Percentiles rank a stretch among this genome's conserved stretches.
These are phyloP conservation scores for Cucumis melo DNA, from an alignment of 306 rosid genomes.

Conservation along the genomic window DNA sequence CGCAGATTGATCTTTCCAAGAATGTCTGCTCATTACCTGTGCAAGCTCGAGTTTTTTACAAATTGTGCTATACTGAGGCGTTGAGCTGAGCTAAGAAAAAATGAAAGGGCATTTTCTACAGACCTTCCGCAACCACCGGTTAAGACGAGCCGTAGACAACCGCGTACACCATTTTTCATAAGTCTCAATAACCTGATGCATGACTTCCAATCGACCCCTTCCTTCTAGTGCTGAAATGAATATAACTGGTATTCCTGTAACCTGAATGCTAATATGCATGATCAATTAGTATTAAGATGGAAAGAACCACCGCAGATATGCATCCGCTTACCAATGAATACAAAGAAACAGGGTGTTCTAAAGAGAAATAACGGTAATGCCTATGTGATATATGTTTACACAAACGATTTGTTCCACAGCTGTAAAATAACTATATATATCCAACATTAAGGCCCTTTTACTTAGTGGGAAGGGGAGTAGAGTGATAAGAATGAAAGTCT, in stretches of 20 bases:
- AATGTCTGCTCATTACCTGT: conserved; percentile 97
- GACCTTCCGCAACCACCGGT: conserved; percentile 94
- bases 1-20: conserved; percentile 93
- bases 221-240: conserved; percentile 88
- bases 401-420: not conserved
- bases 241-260: conserved; percentile 82
- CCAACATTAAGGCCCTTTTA: not conserved
- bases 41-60: not conserved
- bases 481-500: not conserved
- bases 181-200: conserved; percentile 55
- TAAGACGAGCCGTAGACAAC: conserved; percentile 73
- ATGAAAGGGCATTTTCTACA: not conserved
- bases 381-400: not conserved
- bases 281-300: not conserved
- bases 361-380: not conserved
- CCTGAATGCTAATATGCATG: conserved; percentile 19
- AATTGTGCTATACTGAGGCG: not conserved
- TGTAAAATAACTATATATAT: not conserved
- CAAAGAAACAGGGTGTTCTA: not conserved
- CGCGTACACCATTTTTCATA: conserved; percentile 85
- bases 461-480: not conserved
- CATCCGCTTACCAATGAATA: not conserved
- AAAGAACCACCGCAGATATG: not conserved
- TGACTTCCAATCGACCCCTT: conserved; percentile 52
- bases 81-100: not conserved